Conservation (phyloP, 345 rosid species). For the Rhodamnia rubescens region DNA sequence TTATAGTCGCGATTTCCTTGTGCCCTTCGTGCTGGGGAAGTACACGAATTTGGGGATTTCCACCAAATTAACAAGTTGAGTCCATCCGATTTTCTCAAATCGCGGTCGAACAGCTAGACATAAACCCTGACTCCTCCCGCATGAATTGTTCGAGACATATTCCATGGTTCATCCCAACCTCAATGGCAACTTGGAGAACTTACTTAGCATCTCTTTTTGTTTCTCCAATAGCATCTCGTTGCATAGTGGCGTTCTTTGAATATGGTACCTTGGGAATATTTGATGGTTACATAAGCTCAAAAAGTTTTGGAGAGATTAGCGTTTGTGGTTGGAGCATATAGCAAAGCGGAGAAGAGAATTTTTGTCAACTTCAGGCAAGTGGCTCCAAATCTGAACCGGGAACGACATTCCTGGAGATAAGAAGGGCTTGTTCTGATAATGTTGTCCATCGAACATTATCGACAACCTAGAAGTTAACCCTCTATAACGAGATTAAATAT, state of each 20-base stretch:
- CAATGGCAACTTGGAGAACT: not conserved
- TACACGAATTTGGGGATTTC: too few relatives aligned
- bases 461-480: not conserved
- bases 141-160: not conserved
- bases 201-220: not conserved
- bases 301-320: not conserved
- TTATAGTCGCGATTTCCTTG: not conserved
- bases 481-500: not conserved
- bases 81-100: not conserved
- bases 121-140: not conserved
- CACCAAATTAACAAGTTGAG: not conserved
- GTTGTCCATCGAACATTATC: not conserved
- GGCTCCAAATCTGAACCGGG: not conserved
- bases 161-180: not conserved
- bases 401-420: not conserved
- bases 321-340: not conserved
- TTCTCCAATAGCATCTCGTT: not conserved
- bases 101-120: not conserved
- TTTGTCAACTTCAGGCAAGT: not conserved
- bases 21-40: too few relatives aligned
- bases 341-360: not conserved
- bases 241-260: not conserved
- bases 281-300: not conserved
- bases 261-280: not conserved
- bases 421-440: not conserved